Evolutionary conservation across 2,329 filamentous ascomycete genomes (phyloP).

Genomic region (Aspergillus texensis): DNA sequence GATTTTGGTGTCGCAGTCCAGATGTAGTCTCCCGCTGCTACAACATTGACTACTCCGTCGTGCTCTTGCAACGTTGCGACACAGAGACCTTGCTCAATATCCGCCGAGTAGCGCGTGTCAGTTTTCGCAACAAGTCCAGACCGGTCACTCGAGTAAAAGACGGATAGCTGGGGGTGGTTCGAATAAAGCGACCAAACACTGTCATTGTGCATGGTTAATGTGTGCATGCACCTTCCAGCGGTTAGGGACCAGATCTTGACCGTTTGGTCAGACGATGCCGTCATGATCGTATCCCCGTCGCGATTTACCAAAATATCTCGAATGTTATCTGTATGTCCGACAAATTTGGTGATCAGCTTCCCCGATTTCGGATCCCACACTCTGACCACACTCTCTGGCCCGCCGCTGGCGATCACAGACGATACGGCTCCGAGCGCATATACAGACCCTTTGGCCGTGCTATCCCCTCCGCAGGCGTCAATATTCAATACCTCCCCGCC

Average conservation of each 20-base stretch:
- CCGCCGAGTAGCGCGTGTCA: conserved; percentile 74
- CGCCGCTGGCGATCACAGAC: conserved; percentile 84
- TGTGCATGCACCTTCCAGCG: conserved; percentile 94
- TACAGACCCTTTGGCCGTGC: conserved; percentile 86
- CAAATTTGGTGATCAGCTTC: conserved; percentile 91
- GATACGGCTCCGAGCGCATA: conserved; percentile 84
- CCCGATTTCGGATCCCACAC: conserved; percentile 90
- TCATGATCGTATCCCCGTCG: conserved; percentile 87
- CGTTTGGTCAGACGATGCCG: conserved; percentile 92
- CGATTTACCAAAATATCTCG: conserved; percentile 88
- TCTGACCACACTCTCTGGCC: conserved; percentile 88
- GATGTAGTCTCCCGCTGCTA: conserved; percentile 70
- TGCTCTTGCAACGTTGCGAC: conserved; percentile 92
- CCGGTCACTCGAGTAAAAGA: conserved; percentile 94
- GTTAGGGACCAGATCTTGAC: conserved; percentile 98
- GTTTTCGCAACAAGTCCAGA: conserved; percentile 96
- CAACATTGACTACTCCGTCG: conserved; percentile 65
- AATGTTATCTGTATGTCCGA: conserved; percentile 94
- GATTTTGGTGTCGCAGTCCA: conserved; percentile 91
- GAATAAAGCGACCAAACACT: conserved; percentile 97
- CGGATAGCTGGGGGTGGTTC: conserved; percentile 76
- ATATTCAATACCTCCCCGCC: conserved; percentile 85
- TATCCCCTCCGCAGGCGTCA: conserved; percentile 73
- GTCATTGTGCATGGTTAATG: conserved; percentile 97
- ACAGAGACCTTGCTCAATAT: conserved; percentile 85